phyloP scores from a whole-genome alignment of 2,329 filamentous ascomycete species.

The Beauveria rudraprayagi region DNA sequence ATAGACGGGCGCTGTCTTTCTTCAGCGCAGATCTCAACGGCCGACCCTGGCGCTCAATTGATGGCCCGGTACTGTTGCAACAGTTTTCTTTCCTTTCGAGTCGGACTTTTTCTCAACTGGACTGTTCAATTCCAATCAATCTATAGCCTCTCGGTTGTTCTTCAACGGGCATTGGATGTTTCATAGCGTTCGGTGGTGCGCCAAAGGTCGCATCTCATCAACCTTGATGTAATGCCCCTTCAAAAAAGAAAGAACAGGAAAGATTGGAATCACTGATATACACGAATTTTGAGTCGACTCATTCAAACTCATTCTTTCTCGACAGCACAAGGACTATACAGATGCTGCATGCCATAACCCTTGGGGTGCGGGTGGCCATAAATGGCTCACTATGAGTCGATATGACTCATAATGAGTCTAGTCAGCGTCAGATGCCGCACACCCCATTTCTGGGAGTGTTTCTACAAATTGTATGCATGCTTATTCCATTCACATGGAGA shows the following conservation, averaged over 20 bases:
- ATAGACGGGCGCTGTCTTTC: neutral
- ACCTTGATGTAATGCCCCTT: neutral
- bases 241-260: neutral
- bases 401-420: constrained; percentile 9
- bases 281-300: neutral
- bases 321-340: neutral
- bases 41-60: neutral
- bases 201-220: neutral
- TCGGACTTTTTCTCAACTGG: neutral
- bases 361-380: neutral
- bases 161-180: neutral
- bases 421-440: neutral
- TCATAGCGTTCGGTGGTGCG: neutral
- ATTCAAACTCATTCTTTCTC: constrained; percentile 1
- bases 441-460: neutral
- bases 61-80: neutral
- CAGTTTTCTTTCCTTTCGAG: neutral
- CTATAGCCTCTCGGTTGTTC: neutral
- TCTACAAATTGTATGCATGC: neutral
- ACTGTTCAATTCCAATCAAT: neutral
- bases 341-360: neutral
- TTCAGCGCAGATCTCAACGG: neutral
- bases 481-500: neutral
- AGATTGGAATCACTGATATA: neutral
- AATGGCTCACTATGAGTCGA: constrained; percentile 9